Conservation (phyloP, 2,329 filamentous ascomycete species). For the Pyrenophora teres region DNA sequence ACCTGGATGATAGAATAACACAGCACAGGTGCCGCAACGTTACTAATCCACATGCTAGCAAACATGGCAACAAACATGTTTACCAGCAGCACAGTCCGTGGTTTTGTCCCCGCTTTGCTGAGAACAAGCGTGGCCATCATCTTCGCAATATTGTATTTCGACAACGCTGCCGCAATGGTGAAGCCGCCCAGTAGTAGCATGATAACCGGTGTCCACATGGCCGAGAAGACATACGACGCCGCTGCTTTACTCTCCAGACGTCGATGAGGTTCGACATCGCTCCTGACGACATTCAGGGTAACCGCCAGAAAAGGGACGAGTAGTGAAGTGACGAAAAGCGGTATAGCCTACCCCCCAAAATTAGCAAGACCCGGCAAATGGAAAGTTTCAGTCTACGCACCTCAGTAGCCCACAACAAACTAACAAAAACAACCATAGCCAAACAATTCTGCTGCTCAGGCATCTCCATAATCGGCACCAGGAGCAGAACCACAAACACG, state of each 20-base stretch:
- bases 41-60: slow-evolving; percentile 98
- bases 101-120: slow-evolving; percentile 92
- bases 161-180: slow-evolving; percentile 90
- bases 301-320: slow-evolving; percentile 93
- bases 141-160: slow-evolving; percentile 97
- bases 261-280: slow-evolving; percentile 70
- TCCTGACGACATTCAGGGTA: slow-evolving; percentile 79
- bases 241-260: slow-evolving; percentile 81
- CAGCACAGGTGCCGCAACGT: slow-evolving; percentile 93
- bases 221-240: slow-evolving; percentile 81
- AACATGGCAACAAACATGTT: slow-evolving; percentile 99
- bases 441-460: slow-evolving; percentile 95
- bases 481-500: slow-evolving; percentile 75
- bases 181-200: slow-evolving; percentile 97
- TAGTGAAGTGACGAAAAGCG: slow-evolving; percentile 93
- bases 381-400: slow-evolving; percentile 49
- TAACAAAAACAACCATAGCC: slow-evolving; percentile 91
- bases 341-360: slow-evolving; percentile 71
- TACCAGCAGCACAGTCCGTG: slow-evolving; percentile 86
- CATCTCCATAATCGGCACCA: slow-evolving; percentile 79
- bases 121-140: slow-evolving; percentile 94
- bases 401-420: slow-evolving; percentile 94
- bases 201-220: slow-evolving; percentile 99
- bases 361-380: slow-evolving; percentile 16
- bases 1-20: slow-evolving; percentile 98